Base-by-base conservation (phyloP, 2,329 filamentous ascomycete species). In the Fusarium metavorans region DNA sequence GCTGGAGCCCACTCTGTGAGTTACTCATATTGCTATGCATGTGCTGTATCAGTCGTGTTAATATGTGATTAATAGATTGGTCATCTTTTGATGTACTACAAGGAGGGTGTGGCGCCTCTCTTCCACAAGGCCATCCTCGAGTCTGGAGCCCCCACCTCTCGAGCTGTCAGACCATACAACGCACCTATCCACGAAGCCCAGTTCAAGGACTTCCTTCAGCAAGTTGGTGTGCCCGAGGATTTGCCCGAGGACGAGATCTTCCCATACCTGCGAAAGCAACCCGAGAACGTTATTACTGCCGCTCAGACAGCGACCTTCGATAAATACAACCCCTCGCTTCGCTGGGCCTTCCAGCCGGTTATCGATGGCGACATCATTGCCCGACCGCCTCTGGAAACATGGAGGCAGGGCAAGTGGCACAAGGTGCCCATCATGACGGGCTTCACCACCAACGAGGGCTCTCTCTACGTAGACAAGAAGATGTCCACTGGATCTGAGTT, bases 361-460 rank as follows among this genome's bases (percentile, higher is more conserved):
- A 89, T 94, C 52, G 92, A 93, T 73, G 83, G 82, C 4, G 86
- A 89, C 1, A 82, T 92, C 11, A 90, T 94, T 61, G 84, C 86
- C 1, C 84, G 87, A 9, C 84, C 88, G 1, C 92, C 92, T 1
- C 84, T 92, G 3, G 84, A 87, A 25, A 86, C 87, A 10, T 93
- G 90, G 91, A 64, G 68, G 25, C 50, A 66, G 16, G 79, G 73
- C 13, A 74, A 73, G 37, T 80, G 78, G 78, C 78, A 79, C 64
- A 79, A 78, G 27, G 68, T 80, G 0, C 79, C 79, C 1, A 88
- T 94, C 45, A 83, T 94, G 68, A 93, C 92, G 0, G 92, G 92
- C 4, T 94, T 91, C 82, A 91, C 91, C 77, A 88, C 89, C 43
- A 92, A 94, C 75, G 92, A 94, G 80, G 92, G 92, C 5, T 87